Evolutionary conservation across 352 stramenopile genomes (phyloP), one percentile per base, ranked within the genome.

Genomic region (Elongisporangium prolatum): DNA sequence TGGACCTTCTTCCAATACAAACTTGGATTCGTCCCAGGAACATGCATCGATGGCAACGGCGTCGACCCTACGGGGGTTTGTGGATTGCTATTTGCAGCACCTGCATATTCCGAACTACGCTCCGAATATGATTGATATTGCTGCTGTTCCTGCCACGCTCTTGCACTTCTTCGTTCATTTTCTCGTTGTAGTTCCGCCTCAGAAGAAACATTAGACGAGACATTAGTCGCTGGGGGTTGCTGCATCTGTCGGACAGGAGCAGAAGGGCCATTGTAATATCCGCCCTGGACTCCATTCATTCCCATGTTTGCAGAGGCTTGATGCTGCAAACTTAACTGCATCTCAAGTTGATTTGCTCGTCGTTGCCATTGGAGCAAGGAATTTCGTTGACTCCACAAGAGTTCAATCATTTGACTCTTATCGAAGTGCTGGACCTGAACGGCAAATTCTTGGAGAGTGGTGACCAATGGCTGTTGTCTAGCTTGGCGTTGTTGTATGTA

Each of bases 1-100:
- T 65, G 72, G n/a, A 93, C 71, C 59, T 82, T 83, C 44, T 88
- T 75, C 84, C 84, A 93, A 62, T 93, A 93, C 4, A 77, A n/a
- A 18, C 68, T 60, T 5, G 73, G 65, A 52, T 81, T 86, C 18
- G 63, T 56, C n/a, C 50, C 54, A 44, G 34, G 34, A 44, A 44
- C 17, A 4, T 44, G 34, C 34, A 44, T 44, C 34, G 34, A 44
- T 44, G 34, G 11, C 34, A 44, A 44, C 10, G 10, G 1, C 48
- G 21, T 11, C 7, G 48, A 44, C 22, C 21, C 11, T 62, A 37
- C 60, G 56, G 61, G 1, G 22, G 21, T 7, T 58, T 54, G 34
- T 14, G 34, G 34, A 44, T 44, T 44, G 34, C 34, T 44, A 44
- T 9, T 1, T 44, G 7, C 34, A 44, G 34, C 34, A 44, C 34